Evolutionary conservation across 345 rosid genomes (phyloP).

Genomic region (Eucalyptus camaldulensis): DNA sequence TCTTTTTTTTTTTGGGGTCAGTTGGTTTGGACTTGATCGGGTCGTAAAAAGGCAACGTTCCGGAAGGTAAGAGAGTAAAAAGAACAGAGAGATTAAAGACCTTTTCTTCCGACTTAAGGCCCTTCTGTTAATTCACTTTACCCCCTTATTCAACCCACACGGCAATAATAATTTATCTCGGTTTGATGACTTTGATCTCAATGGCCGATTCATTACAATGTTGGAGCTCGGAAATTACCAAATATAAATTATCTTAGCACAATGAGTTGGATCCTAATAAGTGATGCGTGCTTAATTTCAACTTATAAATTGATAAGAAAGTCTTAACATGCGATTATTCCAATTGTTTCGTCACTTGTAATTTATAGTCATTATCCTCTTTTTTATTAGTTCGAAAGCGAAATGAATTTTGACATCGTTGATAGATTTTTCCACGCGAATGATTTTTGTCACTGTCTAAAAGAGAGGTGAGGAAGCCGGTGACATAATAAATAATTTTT

Average conservation of each 20-base stretch:
- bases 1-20: no score
- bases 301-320: background rate
- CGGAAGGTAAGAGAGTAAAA: background rate
- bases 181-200: background rate
- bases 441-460: background rate
- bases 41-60: background rate
- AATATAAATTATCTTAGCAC: background rate
- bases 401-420: background rate
- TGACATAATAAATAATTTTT: background rate
- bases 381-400: background rate
- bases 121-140: background rate
- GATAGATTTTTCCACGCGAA: background rate
- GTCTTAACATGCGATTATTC: background rate
- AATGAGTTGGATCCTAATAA: rapidly evolving
- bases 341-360: background rate
- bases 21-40: background rate
- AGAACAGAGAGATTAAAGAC: no score
- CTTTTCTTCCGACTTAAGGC: background rate
- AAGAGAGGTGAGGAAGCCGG: background rate
- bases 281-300: rapidly evolving
- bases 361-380: background rate
- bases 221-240: background rate
- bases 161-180: background rate
- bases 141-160: no score
- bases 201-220: rapidly evolving